These are phyloP conservation scores for Zhuliangozyma parablackwelliae DNA, from an alignment of 1,139 yeast species.

Conservation along the genomic window DNA sequence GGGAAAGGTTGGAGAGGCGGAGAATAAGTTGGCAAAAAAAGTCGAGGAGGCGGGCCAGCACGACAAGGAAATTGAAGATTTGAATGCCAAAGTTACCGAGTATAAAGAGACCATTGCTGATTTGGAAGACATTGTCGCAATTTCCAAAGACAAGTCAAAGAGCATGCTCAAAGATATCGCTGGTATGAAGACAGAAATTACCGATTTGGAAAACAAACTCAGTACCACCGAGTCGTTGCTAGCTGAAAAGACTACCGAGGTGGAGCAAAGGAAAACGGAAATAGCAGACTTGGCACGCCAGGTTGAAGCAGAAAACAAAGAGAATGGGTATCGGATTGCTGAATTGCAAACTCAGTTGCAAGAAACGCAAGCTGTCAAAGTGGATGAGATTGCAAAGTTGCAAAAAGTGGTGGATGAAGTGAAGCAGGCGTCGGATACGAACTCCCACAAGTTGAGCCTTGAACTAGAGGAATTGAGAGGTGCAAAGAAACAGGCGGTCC, in stretches of 20 bases:
- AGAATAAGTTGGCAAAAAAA: slow-evolving; percentile 1
- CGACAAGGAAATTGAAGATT: slow-evolving; percentile 2
- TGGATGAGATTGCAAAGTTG: slow-evolving; percentile 2
- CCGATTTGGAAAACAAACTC: slow-evolving; percentile 4
- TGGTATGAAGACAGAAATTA: slow-evolving; percentile 2
- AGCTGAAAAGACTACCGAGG: background rate
- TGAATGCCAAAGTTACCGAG: slow-evolving; percentile 2
- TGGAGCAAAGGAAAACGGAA: slow-evolving; percentile 2
- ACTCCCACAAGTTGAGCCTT: background rate
- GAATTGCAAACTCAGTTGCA: slow-evolving; percentile 5
- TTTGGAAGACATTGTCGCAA: slow-evolving; percentile 7
- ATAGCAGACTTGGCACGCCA: slow-evolving; percentile 5
- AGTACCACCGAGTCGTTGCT: background rate
- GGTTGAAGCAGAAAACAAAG: slow-evolving; percentile 8
- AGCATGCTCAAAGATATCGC: slow-evolving; percentile 6
- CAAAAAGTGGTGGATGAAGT: slow-evolving; percentile 2
- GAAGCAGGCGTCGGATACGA: slow-evolving; percentile 1
- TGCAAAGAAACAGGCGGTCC: background rate
- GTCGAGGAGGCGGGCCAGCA: background rate
- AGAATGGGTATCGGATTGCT: slow-evolving; percentile 4
- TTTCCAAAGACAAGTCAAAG: slow-evolving; percentile 7
- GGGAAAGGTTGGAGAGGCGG: background rate
- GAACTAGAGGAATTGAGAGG: too few species aligned
- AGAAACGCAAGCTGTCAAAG: background rate
- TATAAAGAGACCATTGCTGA: slow-evolving; percentile 4